phyloP scores from a whole-genome alignment of 1,284 basidiomycete genomes.

The Pseudozyma hubeiensis region DNA sequence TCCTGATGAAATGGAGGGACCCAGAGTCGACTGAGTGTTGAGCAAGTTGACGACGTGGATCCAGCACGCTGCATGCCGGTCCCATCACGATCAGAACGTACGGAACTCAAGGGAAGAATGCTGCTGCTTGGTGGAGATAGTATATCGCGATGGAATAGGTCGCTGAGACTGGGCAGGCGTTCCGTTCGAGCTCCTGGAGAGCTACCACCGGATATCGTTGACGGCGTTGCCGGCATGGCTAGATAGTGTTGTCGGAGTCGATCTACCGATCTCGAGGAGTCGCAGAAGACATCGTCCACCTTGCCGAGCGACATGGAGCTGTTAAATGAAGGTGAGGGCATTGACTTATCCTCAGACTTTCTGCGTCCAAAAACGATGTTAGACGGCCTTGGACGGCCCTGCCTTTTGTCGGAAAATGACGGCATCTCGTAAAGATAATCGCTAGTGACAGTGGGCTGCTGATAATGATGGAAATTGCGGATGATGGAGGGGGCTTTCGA shows the following conservation, averaged over 20 bases:
- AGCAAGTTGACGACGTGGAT: conserved; percentile 33
- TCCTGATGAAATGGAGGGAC: conserved; percentile 18
- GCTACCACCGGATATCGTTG: conserved; percentile 24
- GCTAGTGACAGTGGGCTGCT: no score
- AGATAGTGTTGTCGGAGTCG: conserved; percentile 35
- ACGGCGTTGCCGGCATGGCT: conserved; percentile 28
- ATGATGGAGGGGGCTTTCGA: no score
- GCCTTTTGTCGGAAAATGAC: conserved; percentile 39
- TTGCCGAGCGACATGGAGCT: conserved; percentile 44
- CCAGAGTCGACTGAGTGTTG: conserved; percentile 18
- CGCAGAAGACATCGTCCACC: conserved; percentile 44
- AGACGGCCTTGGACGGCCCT: conserved; percentile 35
- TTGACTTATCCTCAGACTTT: conserved; percentile 34
- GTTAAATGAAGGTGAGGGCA: conserved; percentile 52
- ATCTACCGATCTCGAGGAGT: conserved; percentile 30
- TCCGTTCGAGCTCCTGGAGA: conserved; percentile 21
- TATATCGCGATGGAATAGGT: conserved; percentile 40
- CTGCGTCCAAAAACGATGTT: conserved; percentile 31
- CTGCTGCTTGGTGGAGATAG: conserved; percentile 33
- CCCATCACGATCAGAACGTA: conserved; percentile 12
- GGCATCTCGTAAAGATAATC: conserved; percentile 7
- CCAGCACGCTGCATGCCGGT: conserved; percentile 19
- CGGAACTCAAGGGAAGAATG: conserved; percentile 9
- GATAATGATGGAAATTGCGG: no score
- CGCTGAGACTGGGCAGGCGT: conserved; percentile 36